Evolutionary conservation across 2,329 filamentous ascomycete species (phyloP).

Genomic region (Nothopassalora personata): DNA sequence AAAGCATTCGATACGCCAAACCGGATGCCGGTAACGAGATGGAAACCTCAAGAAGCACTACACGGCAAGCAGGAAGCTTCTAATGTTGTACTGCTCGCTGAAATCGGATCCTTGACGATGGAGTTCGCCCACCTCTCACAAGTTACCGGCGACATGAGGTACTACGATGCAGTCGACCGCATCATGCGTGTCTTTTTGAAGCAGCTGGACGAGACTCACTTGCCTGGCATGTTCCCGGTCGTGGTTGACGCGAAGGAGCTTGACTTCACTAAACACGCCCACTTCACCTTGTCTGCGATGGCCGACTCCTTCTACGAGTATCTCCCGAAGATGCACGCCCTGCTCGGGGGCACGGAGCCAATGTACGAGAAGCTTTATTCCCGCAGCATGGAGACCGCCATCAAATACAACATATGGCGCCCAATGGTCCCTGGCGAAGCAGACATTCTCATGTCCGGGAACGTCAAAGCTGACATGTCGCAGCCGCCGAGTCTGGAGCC

Average conservation of each 20-base stretch:
- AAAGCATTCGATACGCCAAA: conserved; percentile 46
- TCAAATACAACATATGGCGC: conserved; percentile 44
- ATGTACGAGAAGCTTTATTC: conserved; percentile 55
- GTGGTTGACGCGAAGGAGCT: conserved; percentile 37
- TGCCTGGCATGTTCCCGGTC: conserved; percentile 47
- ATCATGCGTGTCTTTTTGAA: conserved; percentile 39
- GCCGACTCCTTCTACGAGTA: conserved; percentile 38
- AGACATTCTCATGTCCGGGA: conserved; percentile 45
- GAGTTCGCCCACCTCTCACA: conserved; percentile 46
- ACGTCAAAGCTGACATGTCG: conserved; percentile 32
- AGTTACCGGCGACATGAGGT: conserved; percentile 41
- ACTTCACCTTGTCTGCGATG: conserved; percentile 36
- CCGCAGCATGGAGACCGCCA: conserved; percentile 39
- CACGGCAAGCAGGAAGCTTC: conserved; percentile 38
- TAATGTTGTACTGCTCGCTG: conserved; percentile 39
- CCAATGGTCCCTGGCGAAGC: conserved; percentile 44
- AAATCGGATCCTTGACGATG: conserved; percentile 45
- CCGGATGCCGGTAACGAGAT: conserved; percentile 43
- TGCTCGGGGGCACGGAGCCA: conserved; percentile 43
- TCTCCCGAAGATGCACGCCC: conserved; percentile 44
- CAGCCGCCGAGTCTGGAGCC: conserved; percentile 37
- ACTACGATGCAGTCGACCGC: conserved; percentile 43
- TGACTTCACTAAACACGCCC: conserved; percentile 39
- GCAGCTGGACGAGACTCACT: conserved; percentile 39
- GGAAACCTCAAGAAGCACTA: conserved; percentile 38